These are phyloP conservation scores for Hypoxylon sp. DNA, from an alignment of 2,329 filamentous ascomycete genomes.

Conservation along the genomic window DNA sequence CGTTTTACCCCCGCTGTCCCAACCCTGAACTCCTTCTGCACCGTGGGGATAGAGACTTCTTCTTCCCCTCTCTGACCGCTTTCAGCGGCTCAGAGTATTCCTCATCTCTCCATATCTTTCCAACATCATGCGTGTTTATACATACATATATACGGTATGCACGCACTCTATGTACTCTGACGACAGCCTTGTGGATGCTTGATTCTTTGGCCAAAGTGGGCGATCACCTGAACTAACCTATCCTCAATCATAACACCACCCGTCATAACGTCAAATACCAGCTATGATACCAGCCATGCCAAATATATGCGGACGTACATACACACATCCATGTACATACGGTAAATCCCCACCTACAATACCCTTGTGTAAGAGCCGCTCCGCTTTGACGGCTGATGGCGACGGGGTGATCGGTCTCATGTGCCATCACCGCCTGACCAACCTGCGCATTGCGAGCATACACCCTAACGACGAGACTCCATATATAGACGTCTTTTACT, in stretches of 20 bases:
- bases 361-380: slow-evolving; percentile 30
- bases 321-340: slow-evolving; percentile 1
- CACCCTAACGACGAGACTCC: slow-evolving; percentile 29
- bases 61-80: slow-evolving; percentile 13
- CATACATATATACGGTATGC: too few relatives aligned
- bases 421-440: slow-evolving; percentile 43
- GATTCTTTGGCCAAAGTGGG: not conserved
- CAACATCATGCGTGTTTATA: not conserved
- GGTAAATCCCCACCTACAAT: slow-evolving; percentile 15
- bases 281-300: not conserved
- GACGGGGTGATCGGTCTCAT: slow-evolving; percentile 32
- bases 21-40: slow-evolving; percentile 15
- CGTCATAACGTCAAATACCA: not conserved
- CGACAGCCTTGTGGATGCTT: not conserved
- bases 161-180: not conserved
- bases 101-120: slow-evolving; percentile 5
- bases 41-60: not conserved
- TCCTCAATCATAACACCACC: not conserved
- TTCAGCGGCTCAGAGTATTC: slow-evolving; percentile 5
- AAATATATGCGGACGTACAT: not conserved
- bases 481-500: slow-evolving; percentile 23
- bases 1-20: slow-evolving; percentile 18
- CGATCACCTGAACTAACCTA: not conserved
- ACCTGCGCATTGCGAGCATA: slow-evolving; percentile 25
- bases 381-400: slow-evolving; percentile 26